Evolutionary conservation across 2,329 filamentous ascomycete species (phyloP), one percentile per base, ranked within the genome.

Genomic region (Pseudogymnoascus sp.): DNA sequence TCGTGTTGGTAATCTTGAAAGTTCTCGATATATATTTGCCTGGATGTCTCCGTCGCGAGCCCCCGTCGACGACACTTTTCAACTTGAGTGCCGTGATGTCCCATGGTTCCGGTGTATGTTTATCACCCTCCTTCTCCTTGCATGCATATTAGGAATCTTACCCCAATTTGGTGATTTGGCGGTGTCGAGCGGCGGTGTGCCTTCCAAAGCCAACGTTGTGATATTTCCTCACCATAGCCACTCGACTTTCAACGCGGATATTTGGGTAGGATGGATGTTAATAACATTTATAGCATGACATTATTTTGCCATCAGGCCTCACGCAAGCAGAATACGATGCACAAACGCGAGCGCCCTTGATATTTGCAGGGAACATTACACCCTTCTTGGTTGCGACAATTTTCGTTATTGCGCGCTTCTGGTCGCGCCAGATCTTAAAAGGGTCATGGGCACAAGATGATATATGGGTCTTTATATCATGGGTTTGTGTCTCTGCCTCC

Each of bases 391-490:
- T 67, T n/a, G 61, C 57, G 11, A 64, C 67, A 11, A 47, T 67
- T 15, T 68, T 68, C 26, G 64, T 68, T 6, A 1, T 67, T 36
- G 65, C 65, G 1, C 64, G 67, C 26, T 23, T 68, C 13, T 68
- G 67, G 28, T 64, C 67, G 23, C 59, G 67, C 35, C 61, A 36
- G 21, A 60, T 68, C 21, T 53, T 68, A 13, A 64, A 62, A 13
- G 47, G 59, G 5, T 66, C 61, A 9, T 68, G 65, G 65, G 65
- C 64, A 4, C 17, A 17, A 13, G 67, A 68, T 63, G 67, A 68
- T 31, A 64, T 62, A 4, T 61, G 64, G 31, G 65, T 68, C 44
- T 26, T 62, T n/a, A 61, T 64, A 19, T 61, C 67, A 44, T 68
- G 65, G 65, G 67, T 68, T 44, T 2, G 57, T 47, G 10, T 23